Evolutionary conservation across 306 rosid genomes (phyloP).

Genomic region (Corylus heterophylla): DNA sequence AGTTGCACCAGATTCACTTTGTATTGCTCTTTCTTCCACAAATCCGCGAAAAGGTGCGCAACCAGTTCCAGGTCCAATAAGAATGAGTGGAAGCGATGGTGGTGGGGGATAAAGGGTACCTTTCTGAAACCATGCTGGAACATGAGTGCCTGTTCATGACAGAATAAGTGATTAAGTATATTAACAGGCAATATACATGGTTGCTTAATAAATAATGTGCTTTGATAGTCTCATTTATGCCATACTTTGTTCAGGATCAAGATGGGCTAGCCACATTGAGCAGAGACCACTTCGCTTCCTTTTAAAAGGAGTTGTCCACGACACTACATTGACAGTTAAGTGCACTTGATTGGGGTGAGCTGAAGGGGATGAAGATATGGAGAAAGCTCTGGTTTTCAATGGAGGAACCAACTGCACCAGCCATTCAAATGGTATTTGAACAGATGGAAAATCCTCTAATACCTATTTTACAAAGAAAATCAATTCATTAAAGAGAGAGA

Average conservation of each 20-base stretch:
- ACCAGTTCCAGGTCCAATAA: constrained; percentile 93
- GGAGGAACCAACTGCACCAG: constrained; percentile 90
- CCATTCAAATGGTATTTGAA: constrained; percentile 91
- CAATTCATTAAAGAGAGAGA: not conserved
- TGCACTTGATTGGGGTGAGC: constrained; percentile 82
- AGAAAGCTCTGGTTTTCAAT: constrained; percentile 77
- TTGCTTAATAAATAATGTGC: not conserved
- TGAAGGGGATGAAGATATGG: constrained; percentile 73
- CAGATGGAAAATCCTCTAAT: constrained; percentile 89
- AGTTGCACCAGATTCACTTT: constrained; percentile 45
- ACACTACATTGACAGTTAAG: constrained; percentile 75
- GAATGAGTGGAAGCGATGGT: constrained; percentile 80
- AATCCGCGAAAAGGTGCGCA: constrained; percentile 91
- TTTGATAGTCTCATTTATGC: not conserved
- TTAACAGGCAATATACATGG: not conserved
- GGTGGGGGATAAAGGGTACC: constrained; percentile 80
- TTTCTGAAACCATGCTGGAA: constrained; percentile 81
- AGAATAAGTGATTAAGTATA: constrained; percentile 21
- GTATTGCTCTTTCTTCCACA: constrained; percentile 78
- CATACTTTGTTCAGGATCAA: constrained; percentile 68
- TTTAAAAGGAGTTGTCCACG: constrained; percentile 86
- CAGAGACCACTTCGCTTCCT: constrained; percentile 74
- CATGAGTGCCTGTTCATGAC: constrained; percentile 44
- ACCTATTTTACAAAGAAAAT: constrained; percentile 43
- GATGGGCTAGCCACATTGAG: constrained; percentile 81